A percentile compares a stretch with the other conserved stretches of the same genome.
These are phyloP conservation scores for Paraurostyla sp. DNA, from an alignment of 73 alveolate species.

Conservation along the genomic window DNA sequence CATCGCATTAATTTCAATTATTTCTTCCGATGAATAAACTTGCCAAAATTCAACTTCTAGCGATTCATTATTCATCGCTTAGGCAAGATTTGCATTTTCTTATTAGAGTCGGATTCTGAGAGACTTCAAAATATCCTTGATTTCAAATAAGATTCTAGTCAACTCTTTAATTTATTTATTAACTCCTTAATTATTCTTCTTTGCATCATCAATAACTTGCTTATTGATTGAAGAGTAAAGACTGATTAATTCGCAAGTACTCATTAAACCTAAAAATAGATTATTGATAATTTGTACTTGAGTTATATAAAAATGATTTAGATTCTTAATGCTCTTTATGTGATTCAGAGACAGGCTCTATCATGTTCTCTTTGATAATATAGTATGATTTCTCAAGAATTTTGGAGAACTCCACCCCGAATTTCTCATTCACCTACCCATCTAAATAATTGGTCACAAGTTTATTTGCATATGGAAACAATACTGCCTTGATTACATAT, in stretches of 20 bases:
- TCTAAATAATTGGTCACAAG: conserved; percentile 26
- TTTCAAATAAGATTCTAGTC: conserved; percentile 14
- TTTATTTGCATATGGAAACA: conserved; percentile 50
- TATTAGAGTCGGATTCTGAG: background rate
- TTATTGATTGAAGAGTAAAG: conserved; percentile 37
- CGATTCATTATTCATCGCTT: background rate
- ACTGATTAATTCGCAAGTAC: conserved; percentile 33
- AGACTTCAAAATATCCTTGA: background rate
- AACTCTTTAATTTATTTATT: conserved; percentile 9
- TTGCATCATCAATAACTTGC: conserved; percentile 9
- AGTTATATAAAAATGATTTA: background rate
- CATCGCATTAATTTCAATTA: background rate
- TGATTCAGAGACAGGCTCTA: background rate
- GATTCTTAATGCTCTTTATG: conserved; percentile 20
- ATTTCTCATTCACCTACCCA: conserved; percentile 40
- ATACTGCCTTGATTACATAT: background rate
- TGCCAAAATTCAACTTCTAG: background rate
- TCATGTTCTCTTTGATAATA: conserved; percentile 15
- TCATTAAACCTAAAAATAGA: conserved; percentile 19
- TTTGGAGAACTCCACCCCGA: conserved; percentile 48
- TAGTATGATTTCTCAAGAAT: conserved; percentile 38
- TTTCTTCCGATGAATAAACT: conserved; percentile 36
- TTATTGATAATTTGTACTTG: background rate
- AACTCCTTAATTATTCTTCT: background rate
- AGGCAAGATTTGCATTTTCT: background rate